A percentile compares a stretch with the other conserved stretches of the same genome.
These are phyloP conservation scores for Parmelia sp. DNA, from an alignment of 495 filamentous ascomycete genomes.

Conservation along the genomic window DNA sequence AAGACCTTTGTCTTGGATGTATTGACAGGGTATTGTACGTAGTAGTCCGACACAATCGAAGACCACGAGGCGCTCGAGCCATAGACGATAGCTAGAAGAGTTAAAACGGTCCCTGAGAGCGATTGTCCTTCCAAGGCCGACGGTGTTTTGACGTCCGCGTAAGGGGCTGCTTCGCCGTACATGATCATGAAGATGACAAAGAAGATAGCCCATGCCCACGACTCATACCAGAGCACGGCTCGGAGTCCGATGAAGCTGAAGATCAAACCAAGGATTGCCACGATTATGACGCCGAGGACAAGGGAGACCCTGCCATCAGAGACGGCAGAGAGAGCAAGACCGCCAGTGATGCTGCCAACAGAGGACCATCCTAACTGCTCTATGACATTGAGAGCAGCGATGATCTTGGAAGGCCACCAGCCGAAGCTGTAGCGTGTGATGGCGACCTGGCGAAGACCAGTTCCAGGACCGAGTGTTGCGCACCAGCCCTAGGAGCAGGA, in stretches of 20 bases:
- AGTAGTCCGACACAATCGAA: slow-evolving; percentile 56
- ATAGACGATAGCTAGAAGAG: slow-evolving; percentile 50
- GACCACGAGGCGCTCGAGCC: slow-evolving; percentile 54
- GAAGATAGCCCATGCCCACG: slow-evolving; percentile 44
- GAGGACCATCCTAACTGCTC: slow-evolving; percentile 46
- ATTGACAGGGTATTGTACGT: slow-evolving; percentile 53
- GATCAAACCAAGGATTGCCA: slow-evolving; percentile 36
- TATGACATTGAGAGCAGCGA: slow-evolving; percentile 46
- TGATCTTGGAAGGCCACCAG: slow-evolving; percentile 46
- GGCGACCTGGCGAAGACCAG: slow-evolving; percentile 49
- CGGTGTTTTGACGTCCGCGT: slow-evolving; percentile 39
- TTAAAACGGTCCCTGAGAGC: slow-evolving; percentile 44
- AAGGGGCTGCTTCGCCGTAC: slow-evolving; percentile 44
- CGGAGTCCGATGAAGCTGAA: slow-evolving; percentile 50
- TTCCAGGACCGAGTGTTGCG: slow-evolving; percentile 45
- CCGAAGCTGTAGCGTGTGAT: slow-evolving; percentile 51
- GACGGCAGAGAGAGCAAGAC: slow-evolving; percentile 47
- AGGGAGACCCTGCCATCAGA: slow-evolving; percentile 41
- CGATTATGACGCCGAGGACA: slow-evolving; percentile 44
- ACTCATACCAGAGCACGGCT: slow-evolving; percentile 39
- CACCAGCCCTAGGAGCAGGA: slow-evolving; percentile 37
- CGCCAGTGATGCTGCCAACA: slow-evolving; percentile 41
- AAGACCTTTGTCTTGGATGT: slow-evolving; percentile 50
- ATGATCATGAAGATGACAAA: slow-evolving; percentile 55
- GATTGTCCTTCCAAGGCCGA: slow-evolving; percentile 36